Base-by-base conservation (phyloP, 148 eudicot genomes). In the Nepenthes gracilis region DNA sequence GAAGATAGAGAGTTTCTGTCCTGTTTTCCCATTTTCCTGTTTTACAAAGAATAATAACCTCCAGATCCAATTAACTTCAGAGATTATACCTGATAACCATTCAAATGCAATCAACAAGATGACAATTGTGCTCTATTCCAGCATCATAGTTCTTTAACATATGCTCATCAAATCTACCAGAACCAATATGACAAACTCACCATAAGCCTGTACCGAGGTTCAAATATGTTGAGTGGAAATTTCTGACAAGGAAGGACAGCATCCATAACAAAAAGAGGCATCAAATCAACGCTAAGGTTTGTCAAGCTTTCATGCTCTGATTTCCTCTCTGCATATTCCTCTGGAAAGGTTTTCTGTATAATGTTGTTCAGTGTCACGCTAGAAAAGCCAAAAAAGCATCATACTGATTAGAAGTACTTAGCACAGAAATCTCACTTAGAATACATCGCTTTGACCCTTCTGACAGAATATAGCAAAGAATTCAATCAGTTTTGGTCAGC, bases 191-290 rank as follows among this genome's bases (percentile, higher is more conserved):
- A 23, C 23, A 0, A 0, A 75, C 89, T 81, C 66, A 93, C 99
- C 99, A 93, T 86, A 66, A 93, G 92, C 77, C 99, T 86, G 66
- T 93, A 93, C 33, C 99, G 97, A 69, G 99, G 95, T 80, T 93
- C 99, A 82, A 93, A 93, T 64, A 93, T 93, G 67, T 93, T 93
- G 36, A 93, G 84, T 34, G 84, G 81, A 53, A 93, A 58, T 72
- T 86, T 93, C 75, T 93, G 84, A 74, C 87, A 93, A 43, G 97
- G 99, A 49, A 93, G 68, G 61, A 84, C 82, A 68, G 85, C 89
- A 79, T 93, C 99, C 99, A 93, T 89, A 63, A 89, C 99, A 73
- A 93, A 93, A 62, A 93, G 91, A 51, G 99, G 99, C 69, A 93
- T 69, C 83, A 93, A 71, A 75, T 93, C 95, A 66, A 74, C 79